Percentiles rank a stretch among this genome's conserved stretches.
Conservation (phyloP, 2,329 filamentous ascomycete species). For the Ceratocystis harringtonii region DNA sequence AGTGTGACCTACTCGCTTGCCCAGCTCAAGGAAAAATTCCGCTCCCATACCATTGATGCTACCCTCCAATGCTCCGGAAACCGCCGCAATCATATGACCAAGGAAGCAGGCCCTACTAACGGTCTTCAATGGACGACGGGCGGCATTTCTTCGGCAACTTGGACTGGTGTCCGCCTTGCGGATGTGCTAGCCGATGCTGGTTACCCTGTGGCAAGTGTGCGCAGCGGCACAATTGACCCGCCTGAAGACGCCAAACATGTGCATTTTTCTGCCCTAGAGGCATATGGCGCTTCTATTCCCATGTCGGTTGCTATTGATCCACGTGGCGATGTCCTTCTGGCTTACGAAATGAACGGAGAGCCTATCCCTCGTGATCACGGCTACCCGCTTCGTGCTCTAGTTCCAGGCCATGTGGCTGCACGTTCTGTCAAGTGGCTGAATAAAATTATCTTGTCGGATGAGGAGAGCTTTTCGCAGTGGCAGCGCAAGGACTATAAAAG, state of each 20-base stretch:
- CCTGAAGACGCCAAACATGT: constrained; percentile 32
- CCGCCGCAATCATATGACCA: constrained; percentile 43
- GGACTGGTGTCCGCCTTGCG: constrained; percentile 40
- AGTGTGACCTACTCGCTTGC: constrained; percentile 37
- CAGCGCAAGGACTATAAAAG: constrained; percentile 54
- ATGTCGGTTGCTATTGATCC: constrained; percentile 43
- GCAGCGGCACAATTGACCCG: constrained; percentile 1
- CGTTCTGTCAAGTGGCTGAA: constrained; percentile 56
- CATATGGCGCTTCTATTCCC: constrained; percentile 47
- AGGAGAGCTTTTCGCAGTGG: constrained; percentile 52
- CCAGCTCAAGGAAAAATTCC: constrained; percentile 39
- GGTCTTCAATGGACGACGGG: constrained; percentile 46
- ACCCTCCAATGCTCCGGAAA: constrained; percentile 48
- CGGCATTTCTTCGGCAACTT: constrained; percentile 45
- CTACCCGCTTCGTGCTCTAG: constrained; percentile 45
- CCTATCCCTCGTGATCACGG: constrained; percentile 50
- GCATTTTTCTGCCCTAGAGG: constrained; percentile 44
- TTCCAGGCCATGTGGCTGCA: constrained; percentile 52
- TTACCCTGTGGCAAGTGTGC: constrained; percentile 26
- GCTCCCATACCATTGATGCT: constrained; percentile 36
- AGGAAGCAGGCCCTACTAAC: constrained; percentile 32
- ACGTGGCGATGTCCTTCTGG: constrained; percentile 48
- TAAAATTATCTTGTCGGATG: constrained; percentile 47
- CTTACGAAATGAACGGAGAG: constrained; percentile 52
- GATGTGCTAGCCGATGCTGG: constrained; percentile 44